Evolutionary conservation across 306 rosid genomes (phyloP), one percentile per base, ranked within the genome.

Genomic region (Gillenia trifoliata): DNA sequence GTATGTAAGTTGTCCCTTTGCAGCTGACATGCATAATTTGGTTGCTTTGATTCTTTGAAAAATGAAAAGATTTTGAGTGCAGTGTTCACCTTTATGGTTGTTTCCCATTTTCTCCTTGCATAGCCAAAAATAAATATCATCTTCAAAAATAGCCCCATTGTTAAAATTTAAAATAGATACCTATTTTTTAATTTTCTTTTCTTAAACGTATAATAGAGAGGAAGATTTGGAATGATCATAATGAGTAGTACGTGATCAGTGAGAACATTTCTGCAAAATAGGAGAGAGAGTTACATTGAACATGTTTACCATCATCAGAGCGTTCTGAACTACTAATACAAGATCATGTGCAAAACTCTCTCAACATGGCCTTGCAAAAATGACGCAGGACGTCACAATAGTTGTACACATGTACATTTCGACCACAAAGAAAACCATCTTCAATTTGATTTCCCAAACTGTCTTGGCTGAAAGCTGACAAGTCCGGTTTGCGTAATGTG

Each of bases 401-500:
- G 1, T 1, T 45, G 8, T 15, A 0, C 6, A 15, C 19, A 0
- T 45, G n/a, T 13, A 22, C 8, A 22, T 22, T 22, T 57, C 33
- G 9, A 3, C 20, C 47, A 15, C 11, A 34, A 11, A 10, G 19
- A 40, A 25, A 23, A 23, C 12, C 34, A 67, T 64, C 49, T 8
- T 50, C 72, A 23, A 0, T 30, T 38, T 6, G 38, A 22, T 64
- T 64, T 43, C 43, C 38, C 59, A 55, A 26, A 41, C 45, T 72
- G 41, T 65, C 52, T 16, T 41, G 50, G 34, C 20, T 65, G 74
- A 64, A 40, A 20, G 5, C 38, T 36, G 75, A 38, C 63, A 66
- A 79, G 2, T 72, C 61, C 45, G 29, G 75, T 28, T 71, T 72
- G 63, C 64, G 69, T 33, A 54, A 20, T 66, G 30, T 11, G 31